Conservation (phyloP, 768 basidiomycete species). For the Lentinula guzmanii region DNA sequence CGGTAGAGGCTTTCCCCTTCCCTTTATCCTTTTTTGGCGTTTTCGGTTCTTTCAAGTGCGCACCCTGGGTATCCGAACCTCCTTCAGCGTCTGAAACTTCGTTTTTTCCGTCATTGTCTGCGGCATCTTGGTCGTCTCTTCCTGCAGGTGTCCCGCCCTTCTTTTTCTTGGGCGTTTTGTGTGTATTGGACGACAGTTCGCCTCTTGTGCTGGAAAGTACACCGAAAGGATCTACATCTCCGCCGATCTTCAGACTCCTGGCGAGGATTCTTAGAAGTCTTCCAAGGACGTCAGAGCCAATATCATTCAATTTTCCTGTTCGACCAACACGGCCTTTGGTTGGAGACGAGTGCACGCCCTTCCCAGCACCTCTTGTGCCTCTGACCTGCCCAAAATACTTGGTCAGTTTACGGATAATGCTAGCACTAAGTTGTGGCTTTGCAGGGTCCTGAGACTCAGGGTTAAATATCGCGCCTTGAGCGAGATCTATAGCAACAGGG, state of each 20-base stretch:
- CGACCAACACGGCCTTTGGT: slow-evolving; percentile 36
- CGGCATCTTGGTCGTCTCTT: slow-evolving; percentile 25
- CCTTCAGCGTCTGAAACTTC: slow-evolving; percentile 11
- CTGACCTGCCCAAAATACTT: slow-evolving; percentile 64
- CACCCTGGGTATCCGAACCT: slow-evolving; percentile 8
- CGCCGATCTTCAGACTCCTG: slow-evolving; percentile 69
- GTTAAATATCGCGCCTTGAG: slow-evolving; percentile 59
- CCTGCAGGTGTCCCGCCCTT: slow-evolving; percentile 32
- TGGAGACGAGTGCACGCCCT: slow-evolving; percentile 33
- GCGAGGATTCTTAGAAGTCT: slow-evolving; percentile 75
- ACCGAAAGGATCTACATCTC: slow-evolving; percentile 70
- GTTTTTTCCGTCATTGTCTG: slow-evolving; percentile 17
- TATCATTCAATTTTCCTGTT: slow-evolving; percentile 58
- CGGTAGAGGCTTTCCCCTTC: not conserved
- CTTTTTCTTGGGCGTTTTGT: slow-evolving; percentile 44
- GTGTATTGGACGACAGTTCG: slow-evolving; percentile 26
- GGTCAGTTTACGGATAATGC: slow-evolving; percentile 59
- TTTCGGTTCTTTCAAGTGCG: slow-evolving; percentile 7
- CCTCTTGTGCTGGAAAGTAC: slow-evolving; percentile 11
- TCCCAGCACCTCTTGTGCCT: slow-evolving; percentile 56
- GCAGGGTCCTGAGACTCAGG: slow-evolving; percentile 48
- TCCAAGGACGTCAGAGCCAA: slow-evolving; percentile 57
- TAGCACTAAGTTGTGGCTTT: slow-evolving; percentile 54
- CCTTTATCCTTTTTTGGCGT: slow-evolving; percentile 8
- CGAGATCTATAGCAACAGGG: slow-evolving; percentile 40